Evolutionary conservation across 1,284 basidiomycete genomes (phyloP).

Genomic region (Kalmanozyma brasiliensis): DNA sequence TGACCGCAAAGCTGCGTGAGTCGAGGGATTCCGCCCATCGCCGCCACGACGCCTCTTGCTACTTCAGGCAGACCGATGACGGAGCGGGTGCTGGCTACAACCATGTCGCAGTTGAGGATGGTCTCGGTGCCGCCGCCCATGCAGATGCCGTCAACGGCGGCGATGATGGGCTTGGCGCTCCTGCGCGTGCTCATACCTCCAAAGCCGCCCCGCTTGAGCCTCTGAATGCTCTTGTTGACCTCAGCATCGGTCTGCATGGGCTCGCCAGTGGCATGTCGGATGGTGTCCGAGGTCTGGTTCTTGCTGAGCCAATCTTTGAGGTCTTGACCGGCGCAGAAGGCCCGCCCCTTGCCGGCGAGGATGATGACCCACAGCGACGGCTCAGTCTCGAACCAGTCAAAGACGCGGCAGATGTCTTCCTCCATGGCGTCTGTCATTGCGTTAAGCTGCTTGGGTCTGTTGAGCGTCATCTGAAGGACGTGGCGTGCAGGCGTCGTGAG

Average conservation of each 20-base stretch:
- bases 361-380: conserved; percentile 80
- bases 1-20: conserved; percentile 58
- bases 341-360: conserved; percentile 79
- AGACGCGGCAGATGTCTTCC: conserved; percentile 72
- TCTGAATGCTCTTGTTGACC: conserved; percentile 20
- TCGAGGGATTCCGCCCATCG: conserved; percentile 75
- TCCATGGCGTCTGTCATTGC: conserved; percentile 74
- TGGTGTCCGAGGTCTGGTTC: conserved; percentile 29
- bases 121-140: conserved; percentile 85
- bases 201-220: conserved; percentile 74
- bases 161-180: conserved; percentile 81
- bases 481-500: conserved; percentile 44
- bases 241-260: conserved; percentile 44
- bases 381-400: conserved; percentile 83
- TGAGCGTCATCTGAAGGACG: conserved; percentile 78
- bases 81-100: conserved; percentile 78
- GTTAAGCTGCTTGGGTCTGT: conserved; percentile 79
- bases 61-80: conserved; percentile 84
- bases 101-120: conserved; percentile 82
- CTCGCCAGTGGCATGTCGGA: conserved; percentile 21
- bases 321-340: conserved; percentile 76
- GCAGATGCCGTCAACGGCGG: conserved; percentile 81
- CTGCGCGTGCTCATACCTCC: conserved; percentile 76
- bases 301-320: conserved; percentile 53
- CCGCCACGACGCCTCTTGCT: conserved; percentile 79